A percentile compares a stretch with the other conserved stretches of the same genome.
These are phyloP conservation scores for Annona cherimola DNA, from an alignment of 164 flowering plant species.

Conservation along the genomic window DNA sequence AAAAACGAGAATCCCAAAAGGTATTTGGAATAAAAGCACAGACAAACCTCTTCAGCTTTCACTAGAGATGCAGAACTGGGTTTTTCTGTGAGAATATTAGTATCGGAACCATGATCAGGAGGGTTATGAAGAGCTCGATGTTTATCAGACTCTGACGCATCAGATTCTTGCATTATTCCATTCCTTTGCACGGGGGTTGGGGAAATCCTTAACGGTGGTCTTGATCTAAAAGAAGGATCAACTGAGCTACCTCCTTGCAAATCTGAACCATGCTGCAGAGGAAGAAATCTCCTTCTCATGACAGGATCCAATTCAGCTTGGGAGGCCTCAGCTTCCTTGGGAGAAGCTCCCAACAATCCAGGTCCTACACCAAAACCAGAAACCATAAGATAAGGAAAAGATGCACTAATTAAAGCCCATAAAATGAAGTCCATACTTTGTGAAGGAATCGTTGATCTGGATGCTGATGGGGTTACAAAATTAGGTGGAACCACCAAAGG, in stretches of 20 bases:
- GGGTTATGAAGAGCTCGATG: slow-evolving; percentile 27
- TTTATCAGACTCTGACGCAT: slow-evolving; percentile 31
- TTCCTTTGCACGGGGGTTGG: slow-evolving; percentile 27
- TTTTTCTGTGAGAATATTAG: slow-evolving; percentile 16
- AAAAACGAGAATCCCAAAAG: slow-evolving; percentile 5
- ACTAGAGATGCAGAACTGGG: slow-evolving; percentile 24
- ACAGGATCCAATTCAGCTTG: slow-evolving; percentile 39
- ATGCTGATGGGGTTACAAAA: slow-evolving; percentile 25
- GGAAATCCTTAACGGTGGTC: slow-evolving; percentile 30
- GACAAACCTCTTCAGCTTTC: slow-evolving; percentile 60
- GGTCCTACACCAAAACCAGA: slow-evolving; percentile 33
- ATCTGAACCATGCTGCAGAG: slow-evolving; percentile 40
- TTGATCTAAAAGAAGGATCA: slow-evolving; percentile 51
- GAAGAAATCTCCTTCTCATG: slow-evolving; percentile 34
- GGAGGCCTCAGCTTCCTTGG: slow-evolving; percentile 35
- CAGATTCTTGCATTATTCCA: slow-evolving; percentile 35
- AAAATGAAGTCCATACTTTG: slow-evolving; percentile 44
- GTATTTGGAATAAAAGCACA: slow-evolving; percentile 2
- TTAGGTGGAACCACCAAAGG: slow-evolving; percentile 25
- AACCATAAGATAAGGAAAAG: slow-evolving; percentile 3
- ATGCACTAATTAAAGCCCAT: not conserved
- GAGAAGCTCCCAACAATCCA: slow-evolving; percentile 63
- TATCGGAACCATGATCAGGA: slow-evolving; percentile 20
- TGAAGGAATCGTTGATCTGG: slow-evolving; percentile 34
- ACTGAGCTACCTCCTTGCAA: slow-evolving; percentile 29